Evolutionary conservation across 2,329 filamentous ascomycete species (phyloP), one percentile per base, ranked within the genome.

Genomic region (Penicillium sp.): DNA sequence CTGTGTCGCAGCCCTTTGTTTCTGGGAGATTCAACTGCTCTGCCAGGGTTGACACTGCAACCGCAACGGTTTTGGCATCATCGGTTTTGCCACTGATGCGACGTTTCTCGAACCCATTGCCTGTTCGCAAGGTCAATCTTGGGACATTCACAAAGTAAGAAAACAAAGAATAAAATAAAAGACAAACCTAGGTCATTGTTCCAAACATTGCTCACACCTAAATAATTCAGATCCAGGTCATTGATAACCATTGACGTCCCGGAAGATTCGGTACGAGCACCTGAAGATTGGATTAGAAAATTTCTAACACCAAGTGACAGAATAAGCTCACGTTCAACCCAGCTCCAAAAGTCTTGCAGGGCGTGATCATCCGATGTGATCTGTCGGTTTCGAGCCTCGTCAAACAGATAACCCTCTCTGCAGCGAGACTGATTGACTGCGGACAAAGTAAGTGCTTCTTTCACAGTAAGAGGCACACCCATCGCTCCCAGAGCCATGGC

Each of bases 121-220:
- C 73, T 75, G 42, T n/a, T 27, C 10, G 32, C 2, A 43, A 61
- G 55, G 52, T 61, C 32, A 62, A 45, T 16, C 19, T 13, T 13
- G 18, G 9, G 14, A 9, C 2, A n/a, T 4, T 27, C 29, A 30
- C 29, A 30, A 7, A 30, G 11, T 7, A 30, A 4, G 5, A 11
- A 2, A 2, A 23, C 5, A 23, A 23, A 23, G 23, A 23, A 23
- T 23, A 1, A 23, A 9, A 5, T n/a, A 46, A 16, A 50, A 34
- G 13, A 51, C 69, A 62, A 74, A 71, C 80, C 79, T 23, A 85
- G 68, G 41, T 80, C 79, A 60, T 82, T 80, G 45, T 76, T 79
- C 83, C 83, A 86, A 13, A 86, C 76, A 36, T 77, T 78, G 56
- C 76, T 76, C 10, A 87, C 77, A 2, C 84, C 84, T 18, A 86